Conservation (phyloP, 2,329 filamentous ascomycete species). For the Cephalotrichum gorgonifer region DNA sequence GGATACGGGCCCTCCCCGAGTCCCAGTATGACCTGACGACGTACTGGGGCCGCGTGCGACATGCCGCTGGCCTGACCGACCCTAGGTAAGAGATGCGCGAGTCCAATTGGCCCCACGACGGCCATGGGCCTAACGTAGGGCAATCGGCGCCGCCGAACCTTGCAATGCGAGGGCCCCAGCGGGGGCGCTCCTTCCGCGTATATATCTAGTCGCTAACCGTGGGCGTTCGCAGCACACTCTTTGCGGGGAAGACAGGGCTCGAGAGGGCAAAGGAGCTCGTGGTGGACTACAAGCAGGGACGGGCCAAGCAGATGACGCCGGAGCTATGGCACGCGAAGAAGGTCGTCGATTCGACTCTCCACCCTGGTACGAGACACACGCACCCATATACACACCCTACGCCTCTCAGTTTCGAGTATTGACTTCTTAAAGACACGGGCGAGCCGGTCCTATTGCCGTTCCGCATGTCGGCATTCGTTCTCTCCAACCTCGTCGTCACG, state of each 20-base stretch:
- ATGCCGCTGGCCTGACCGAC: conserved; percentile 83
- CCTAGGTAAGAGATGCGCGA: conserved; percentile 57
- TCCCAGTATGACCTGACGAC: conserved; percentile 89
- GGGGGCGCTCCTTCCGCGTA: background rate
- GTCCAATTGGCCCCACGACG: background rate
- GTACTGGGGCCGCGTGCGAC: conserved; percentile 89
- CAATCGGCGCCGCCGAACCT: background rate
- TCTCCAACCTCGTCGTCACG: conserved; percentile 90
- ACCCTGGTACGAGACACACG: conserved; percentile 60
- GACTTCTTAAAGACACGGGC: conserved; percentile 63
- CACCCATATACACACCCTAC: background rate
- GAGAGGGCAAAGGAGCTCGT: conserved; percentile 79
- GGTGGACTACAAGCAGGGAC: conserved; percentile 76
- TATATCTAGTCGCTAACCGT: background rate
- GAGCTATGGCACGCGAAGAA: conserved; percentile 96
- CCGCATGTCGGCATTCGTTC: conserved; percentile 91
- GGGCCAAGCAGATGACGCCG: conserved; percentile 69
- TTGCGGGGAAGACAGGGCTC: conserved; percentile 68
- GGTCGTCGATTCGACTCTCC: conserved; percentile 89
- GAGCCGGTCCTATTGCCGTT: conserved; percentile 88
- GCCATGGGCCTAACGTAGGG: no score
- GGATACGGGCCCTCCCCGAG: conserved; percentile 69
- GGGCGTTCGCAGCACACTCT: conserved; percentile 58
- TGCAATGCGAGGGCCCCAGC: background rate
- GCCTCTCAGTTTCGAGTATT: background rate